phyloP scores from a whole-genome alignment of 345 rosid genomes.

The Orychophragmus violaceus region DNA sequence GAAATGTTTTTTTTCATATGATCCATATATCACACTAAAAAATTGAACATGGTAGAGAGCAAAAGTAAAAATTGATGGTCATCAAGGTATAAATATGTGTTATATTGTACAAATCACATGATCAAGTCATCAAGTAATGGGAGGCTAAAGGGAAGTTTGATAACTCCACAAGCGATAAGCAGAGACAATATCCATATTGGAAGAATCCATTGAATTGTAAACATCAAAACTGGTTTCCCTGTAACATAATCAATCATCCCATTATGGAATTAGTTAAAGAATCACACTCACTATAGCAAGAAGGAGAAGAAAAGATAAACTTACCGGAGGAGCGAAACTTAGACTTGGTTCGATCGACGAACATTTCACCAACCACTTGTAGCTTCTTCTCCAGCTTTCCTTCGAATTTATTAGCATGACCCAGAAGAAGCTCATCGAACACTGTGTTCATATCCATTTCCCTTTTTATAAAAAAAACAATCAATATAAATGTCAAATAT shows the following conservation, averaged over 20 bases:
- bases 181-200: constrained; percentile 58
- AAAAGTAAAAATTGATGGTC: background rate
- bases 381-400: constrained; percentile 54
- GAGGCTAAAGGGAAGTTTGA: constrained; percentile 55
- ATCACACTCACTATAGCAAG: too few species aligned
- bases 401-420: constrained; percentile 40
- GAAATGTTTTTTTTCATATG: too few species aligned
- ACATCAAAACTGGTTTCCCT: constrained; percentile 60
- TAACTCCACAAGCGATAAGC: constrained; percentile 49
- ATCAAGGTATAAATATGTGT: background rate
- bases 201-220: constrained; percentile 45
- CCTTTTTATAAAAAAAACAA: constrained; percentile 4
- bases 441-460: constrained; percentile 39
- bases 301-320: background rate
- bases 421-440: constrained; percentile 43
- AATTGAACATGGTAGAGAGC: background rate
- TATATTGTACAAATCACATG: constrained; percentile 27
- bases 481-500: background rate
- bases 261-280: background rate
- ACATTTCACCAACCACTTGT: constrained; percentile 65
- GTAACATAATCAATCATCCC: constrained; percentile 3
- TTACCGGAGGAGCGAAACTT: constrained; percentile 52
- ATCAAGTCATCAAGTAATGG: constrained; percentile 62
- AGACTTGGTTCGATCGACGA: constrained; percentile 40
- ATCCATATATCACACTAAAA: background rate